Percentiles rank a stretch among this genome's conserved stretches.
phyloP scores from a whole-genome alignment of 2,329 filamentous ascomycete species.

The Colletotrichum coccodes region DNA sequence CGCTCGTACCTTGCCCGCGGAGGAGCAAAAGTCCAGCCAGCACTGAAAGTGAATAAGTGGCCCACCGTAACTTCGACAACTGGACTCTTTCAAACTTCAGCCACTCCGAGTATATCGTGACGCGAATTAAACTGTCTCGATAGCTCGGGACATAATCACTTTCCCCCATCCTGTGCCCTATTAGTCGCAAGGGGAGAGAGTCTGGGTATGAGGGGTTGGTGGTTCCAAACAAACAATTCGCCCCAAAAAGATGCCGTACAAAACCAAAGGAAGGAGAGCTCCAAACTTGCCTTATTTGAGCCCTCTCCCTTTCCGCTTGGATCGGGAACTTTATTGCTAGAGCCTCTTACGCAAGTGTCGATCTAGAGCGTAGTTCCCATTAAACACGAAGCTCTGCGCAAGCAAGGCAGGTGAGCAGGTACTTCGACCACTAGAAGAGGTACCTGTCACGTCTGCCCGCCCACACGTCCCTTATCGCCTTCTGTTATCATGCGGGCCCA shows the following conservation, averaged over 20 bases:
- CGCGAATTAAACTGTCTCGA: slow-evolving; percentile 20
- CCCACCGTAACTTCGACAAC: background rate
- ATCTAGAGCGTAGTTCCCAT: background rate
- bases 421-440: background rate
- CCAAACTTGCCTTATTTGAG: background rate
- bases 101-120: slow-evolving; percentile 15
- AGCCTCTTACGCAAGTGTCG: no score
- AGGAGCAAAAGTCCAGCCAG: slow-evolving; percentile 19
- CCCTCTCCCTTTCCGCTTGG: background rate
- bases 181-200: background rate
- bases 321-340: background rate
- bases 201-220: background rate
- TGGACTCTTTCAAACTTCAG: background rate
- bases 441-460: background rate
- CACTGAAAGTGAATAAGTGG: background rate
- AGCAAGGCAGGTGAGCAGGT: no score
- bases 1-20: slow-evolving; percentile 16
- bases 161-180: background rate
- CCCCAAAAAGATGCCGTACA: background rate
- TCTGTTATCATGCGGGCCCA: background rate
- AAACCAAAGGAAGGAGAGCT: background rate
- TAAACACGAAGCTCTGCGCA: background rate
- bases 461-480: background rate
- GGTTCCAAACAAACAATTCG: background rate
- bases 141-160: slow-evolving; percentile 15